These are phyloP conservation scores for Ascochyta rabiei DNA, from an alignment of 2,329 filamentous ascomycete species.

Conservation along the genomic window DNA sequence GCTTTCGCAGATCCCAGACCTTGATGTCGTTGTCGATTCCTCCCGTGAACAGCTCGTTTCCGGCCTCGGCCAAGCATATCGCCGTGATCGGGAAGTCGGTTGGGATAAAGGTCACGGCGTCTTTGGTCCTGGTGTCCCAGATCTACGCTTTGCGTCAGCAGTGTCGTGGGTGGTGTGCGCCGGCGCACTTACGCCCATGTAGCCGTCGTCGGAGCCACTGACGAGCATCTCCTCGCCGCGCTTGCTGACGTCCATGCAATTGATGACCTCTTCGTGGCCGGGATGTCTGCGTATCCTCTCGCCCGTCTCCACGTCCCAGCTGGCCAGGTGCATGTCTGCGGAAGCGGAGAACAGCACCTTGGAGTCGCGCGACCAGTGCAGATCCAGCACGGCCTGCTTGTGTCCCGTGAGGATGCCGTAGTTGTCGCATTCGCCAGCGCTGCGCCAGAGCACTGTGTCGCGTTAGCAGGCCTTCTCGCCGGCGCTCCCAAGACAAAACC, in stretches of 20 bases:
- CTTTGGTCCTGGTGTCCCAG: slow-evolving; percentile 93
- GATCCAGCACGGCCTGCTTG: slow-evolving; percentile 85
- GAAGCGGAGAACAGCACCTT: slow-evolving; percentile 89
- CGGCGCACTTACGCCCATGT: slow-evolving; percentile 66
- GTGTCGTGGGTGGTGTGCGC: background rate
- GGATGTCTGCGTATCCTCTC: slow-evolving; percentile 87
- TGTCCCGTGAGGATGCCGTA: slow-evolving; percentile 89
- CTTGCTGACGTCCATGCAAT: slow-evolving; percentile 84
- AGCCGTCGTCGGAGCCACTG: slow-evolving; percentile 91
- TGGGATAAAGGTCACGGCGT: slow-evolving; percentile 84
- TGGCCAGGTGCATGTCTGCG: slow-evolving; percentile 89
- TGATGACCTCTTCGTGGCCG: slow-evolving; percentile 96
- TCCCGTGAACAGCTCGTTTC: slow-evolving; percentile 92
- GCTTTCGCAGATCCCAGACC: slow-evolving; percentile 95
- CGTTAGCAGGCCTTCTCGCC: slow-evolving; percentile 27
- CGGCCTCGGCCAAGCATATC: slow-evolving; percentile 87
- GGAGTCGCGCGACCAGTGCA: slow-evolving; percentile 97
- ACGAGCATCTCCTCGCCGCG: slow-evolving; percentile 89
- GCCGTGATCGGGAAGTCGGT: slow-evolving; percentile 93
- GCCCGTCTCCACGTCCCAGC: slow-evolving; percentile 94
- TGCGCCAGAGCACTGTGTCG: slow-evolving; percentile 82
- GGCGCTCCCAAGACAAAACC: slow-evolving; percentile 38
- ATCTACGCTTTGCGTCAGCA: slow-evolving; percentile 56
- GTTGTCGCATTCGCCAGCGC: slow-evolving; percentile 91
- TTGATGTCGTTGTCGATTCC: slow-evolving; percentile 98